Conservation (phyloP, 2,329 filamentous ascomycete species). For the Monilinia aucupariae region DNA sequence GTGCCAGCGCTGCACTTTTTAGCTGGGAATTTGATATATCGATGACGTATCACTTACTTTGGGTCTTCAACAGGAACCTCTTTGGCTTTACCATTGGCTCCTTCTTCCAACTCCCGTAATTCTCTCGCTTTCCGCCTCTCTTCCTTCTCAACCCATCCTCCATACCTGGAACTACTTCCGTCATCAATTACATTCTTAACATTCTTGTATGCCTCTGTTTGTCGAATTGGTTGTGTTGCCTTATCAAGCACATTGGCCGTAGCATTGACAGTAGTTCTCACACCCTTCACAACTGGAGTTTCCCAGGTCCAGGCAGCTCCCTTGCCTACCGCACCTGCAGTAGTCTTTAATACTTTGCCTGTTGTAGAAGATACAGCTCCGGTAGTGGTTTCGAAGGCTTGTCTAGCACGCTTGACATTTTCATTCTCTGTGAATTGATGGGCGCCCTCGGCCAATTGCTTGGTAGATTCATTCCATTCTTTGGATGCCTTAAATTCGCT, state of each 20-base stretch:
- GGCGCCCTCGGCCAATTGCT: slow-evolving; percentile 82
- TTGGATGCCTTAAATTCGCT: slow-evolving; percentile 93
- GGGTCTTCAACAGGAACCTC: slow-evolving; percentile 77
- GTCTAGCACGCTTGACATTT: slow-evolving; percentile 75
- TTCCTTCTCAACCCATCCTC: slow-evolving; percentile 95
- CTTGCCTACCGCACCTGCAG: slow-evolving; percentile 81
- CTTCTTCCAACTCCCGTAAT: slow-evolving; percentile 59
- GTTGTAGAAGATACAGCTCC: slow-evolving; percentile 76
- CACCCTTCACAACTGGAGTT: slow-evolving; percentile 83
- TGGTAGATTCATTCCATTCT: slow-evolving; percentile 98
- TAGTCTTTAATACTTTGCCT: slow-evolving; percentile 74
- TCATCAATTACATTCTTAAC: slow-evolving; percentile 97
- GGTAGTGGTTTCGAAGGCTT: slow-evolving; percentile 81
- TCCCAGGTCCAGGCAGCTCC: slow-evolving; percentile 97
- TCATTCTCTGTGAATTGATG: slow-evolving; percentile 93
- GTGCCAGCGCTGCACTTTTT: slow-evolving; percentile 71
- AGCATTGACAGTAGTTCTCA: slow-evolving; percentile 77
- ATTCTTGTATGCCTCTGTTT: slow-evolving; percentile 91
- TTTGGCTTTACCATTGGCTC: slow-evolving; percentile 38
- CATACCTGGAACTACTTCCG: slow-evolving; percentile 90
- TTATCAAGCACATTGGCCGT: slow-evolving; percentile 88
- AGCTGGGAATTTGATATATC: slow-evolving; percentile 23
- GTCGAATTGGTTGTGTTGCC: slow-evolving; percentile 86
- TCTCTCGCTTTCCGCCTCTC: slow-evolving; percentile 79
- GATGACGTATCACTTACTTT: slow-evolving; percentile 57